Evolutionary conservation across 306 rosid genomes (phyloP).

Genomic region (Oxytropis ochrocephala): DNA sequence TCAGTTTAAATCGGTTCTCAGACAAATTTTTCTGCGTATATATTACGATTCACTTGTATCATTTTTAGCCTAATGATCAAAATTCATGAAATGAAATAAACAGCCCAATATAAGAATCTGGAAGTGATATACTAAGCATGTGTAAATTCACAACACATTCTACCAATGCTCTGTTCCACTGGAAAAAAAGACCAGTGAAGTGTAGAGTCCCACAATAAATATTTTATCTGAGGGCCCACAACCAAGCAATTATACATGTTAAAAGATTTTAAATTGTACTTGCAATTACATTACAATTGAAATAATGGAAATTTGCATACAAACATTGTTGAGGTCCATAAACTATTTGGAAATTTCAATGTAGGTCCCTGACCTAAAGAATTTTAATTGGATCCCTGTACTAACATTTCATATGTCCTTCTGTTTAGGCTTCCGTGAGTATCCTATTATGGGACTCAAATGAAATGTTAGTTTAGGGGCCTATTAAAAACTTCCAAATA

Average conservation of each 20-base stretch:
- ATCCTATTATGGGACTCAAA: too few relatives aligned
- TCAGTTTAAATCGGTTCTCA: neutral
- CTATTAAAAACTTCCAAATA: too few relatives aligned
- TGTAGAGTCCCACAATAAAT: neutral
- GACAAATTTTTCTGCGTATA: neutral
- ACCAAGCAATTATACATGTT: neutral
- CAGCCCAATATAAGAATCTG: neutral
- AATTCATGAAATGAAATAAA: neutral
- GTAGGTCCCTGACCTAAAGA: too few relatives aligned
- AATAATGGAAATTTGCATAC: neutral
- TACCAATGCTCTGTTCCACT: neutral
- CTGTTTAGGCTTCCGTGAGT: too few relatives aligned
- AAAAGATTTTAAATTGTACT: neutral
- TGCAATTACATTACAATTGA: neutral
- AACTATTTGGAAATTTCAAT: too few relatives aligned
- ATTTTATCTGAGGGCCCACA: neutral
- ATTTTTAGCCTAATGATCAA: neutral
- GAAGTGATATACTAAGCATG: neutral
- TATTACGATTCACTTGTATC: neutral
- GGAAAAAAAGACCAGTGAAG: neutral
- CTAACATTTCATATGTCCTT: too few relatives aligned
- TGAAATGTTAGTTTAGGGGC: too few relatives aligned
- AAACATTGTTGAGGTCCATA: neutral
- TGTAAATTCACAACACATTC: neutral
- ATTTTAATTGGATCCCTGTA: too few relatives aligned